Evolutionary conservation across 805 yeast species (phyloP), one percentile per base, ranked within the genome.

Genomic region (Clavispora phyllophila): DNA sequence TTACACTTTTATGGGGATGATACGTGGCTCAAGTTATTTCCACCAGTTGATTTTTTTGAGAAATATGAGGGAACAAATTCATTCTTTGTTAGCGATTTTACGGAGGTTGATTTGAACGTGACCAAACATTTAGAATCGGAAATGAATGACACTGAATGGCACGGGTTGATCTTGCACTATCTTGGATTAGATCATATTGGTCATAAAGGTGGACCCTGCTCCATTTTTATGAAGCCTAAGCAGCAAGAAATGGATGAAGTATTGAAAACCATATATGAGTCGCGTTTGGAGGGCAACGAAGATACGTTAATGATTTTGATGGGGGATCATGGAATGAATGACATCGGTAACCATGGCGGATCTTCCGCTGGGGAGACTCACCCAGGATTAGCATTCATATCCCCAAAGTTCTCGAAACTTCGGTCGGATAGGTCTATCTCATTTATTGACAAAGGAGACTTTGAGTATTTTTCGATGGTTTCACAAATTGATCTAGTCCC

Each of bases 251-350:
- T 93, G 96, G 97, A 93, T 58, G 50, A 45, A 0, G 75, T 93
- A 1, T 65, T 90, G 2, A 47, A 70, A 37, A 55, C 66, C 28
- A 58, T 91, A 0, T 87, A 78, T 55, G 29, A 41, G 0, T 54
- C 27, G 27, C 42, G 35, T n/a, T 47, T 26, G 20, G 48, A 19
- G 42, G 57, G 14, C 43, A 52, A 48, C 17, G 50, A 58, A n/a
- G 48, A 61, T 20, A 83, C 96, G 0, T 60, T 93, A 38, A 62
- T 91, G 18, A 76, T 90, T 5, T 76, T 90, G 0, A 65, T 86
- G 70, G 98, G 98, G 0, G 98, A 90, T 54, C 98, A 90, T 61
- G 98, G 97, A 3, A 90, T 90, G 97, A 89, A 89, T 57, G 95
- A 89, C 40, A 78, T 84, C 4, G 97, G 97, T 1, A 91, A 90